Percentiles rank a stretch among this genome's conserved stretches.
These are phyloP conservation scores for Rhizoctonia solani DNA, from an alignment of 1,284 basidiomycete species.

Conservation along the genomic window DNA sequence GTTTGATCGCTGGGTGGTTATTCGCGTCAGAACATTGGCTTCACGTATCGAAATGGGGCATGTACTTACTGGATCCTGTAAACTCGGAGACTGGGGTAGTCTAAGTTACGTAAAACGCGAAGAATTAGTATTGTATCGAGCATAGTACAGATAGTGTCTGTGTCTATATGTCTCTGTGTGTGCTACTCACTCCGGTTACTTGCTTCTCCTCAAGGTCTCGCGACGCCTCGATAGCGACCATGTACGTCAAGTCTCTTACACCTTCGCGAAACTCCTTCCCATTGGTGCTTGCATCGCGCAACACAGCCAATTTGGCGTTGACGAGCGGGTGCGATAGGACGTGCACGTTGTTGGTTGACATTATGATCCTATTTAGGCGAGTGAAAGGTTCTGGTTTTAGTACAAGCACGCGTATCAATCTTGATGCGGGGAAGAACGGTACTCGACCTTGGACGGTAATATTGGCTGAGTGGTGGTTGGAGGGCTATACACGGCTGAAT, in stretches of 20 bases:
- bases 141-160: no score
- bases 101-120: constrained; percentile 30
- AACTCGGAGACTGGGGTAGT: constrained; percentile 68
- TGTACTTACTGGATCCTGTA: constrained; percentile 50
- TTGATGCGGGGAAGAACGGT: background rate
- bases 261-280: constrained; percentile 81
- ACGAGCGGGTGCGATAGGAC: constrained; percentile 73
- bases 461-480: background rate
- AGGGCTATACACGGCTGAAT: constrained; percentile 12
- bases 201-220: constrained; percentile 61
- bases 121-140: no score
- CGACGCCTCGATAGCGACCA: constrained; percentile 77
- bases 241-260: constrained; percentile 69
- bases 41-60: background rate
- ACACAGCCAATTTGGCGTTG: constrained; percentile 69
- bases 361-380: background rate
- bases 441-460: background rate
- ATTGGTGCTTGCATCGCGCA: constrained; percentile 64
- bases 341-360: constrained; percentile 50
- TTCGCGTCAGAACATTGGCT: background rate
- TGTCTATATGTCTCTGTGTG: no score
- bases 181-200: constrained; percentile 60
- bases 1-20: constrained; percentile 56
- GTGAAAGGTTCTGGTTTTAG: background rate
- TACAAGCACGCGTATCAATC: no score